Conservation (phyloP, 768 basidiomycete genomes). For the Lactarius vividus region DNA sequence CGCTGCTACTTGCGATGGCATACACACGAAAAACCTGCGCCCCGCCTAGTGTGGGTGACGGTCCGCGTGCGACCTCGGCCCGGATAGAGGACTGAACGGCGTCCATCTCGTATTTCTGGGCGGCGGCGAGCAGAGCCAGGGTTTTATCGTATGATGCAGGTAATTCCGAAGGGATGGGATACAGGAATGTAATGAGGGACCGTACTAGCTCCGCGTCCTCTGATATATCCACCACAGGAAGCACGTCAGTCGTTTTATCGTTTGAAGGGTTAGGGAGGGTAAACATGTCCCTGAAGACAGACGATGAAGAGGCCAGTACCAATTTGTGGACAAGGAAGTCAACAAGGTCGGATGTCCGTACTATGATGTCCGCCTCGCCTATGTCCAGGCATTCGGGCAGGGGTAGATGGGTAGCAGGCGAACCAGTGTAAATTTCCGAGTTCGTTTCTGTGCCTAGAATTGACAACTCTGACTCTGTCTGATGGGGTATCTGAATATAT, state of each 20-base stretch:
- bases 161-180: conserved; percentile 11
- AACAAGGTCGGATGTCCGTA: conserved; percentile 16
- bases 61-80: neutral
- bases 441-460: neutral
- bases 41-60: neutral
- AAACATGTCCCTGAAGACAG: conserved; percentile 36
- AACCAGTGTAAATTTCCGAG: too few species aligned
- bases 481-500: neutral
- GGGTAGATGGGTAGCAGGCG: too few species aligned
- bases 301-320: conserved; percentile 35
- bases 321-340: conserved; percentile 34
- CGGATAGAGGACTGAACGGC: conserved; percentile 11
- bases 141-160: conserved; percentile 1
- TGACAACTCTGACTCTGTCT: neutral
- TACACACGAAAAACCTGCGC: conserved; percentile 20
- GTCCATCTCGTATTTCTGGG: conserved; percentile 31
- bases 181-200: conserved; percentile 18
- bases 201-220: conserved; percentile 18
- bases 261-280: conserved; percentile 25
- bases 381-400: neutral
- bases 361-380: conserved; percentile 3
- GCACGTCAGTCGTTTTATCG: neutral
- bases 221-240: conserved; percentile 20
- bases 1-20: conserved; percentile 19
- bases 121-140: conserved; percentile 23